Evolutionary conservation across 352 stramenopile genomes (phyloP), one percentile per base, ranked within the genome.

Genomic region (Blastocystis sp.): DNA sequence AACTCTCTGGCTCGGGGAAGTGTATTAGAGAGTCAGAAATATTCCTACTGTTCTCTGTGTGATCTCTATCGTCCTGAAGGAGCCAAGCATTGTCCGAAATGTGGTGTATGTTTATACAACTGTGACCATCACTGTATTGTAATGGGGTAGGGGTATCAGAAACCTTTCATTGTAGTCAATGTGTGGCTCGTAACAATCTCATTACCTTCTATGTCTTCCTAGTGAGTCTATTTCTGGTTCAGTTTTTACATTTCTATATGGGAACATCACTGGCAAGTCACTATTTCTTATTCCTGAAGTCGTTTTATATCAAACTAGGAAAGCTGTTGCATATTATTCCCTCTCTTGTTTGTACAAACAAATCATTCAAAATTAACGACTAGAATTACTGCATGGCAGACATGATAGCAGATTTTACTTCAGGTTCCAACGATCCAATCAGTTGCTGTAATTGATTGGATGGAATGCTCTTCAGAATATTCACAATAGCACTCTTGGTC

Each of bases 41-140:
- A 83, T 37, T 21, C 19, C 51, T 83, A 83, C 51, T 83, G 71
- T 32, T 51, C 71, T 21, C 1, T 83, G 29, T 83, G 71, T 37
- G 19, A 67, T 14, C 24, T 66, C 19, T 83, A 66, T 66, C 52
- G 71, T 39, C 71, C 71, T 39, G 51, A 52, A 16, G 19, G 66
- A 32, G 32, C 71, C 12, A 32, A 27, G 1, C 71, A 83, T 83
- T 83, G 71, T 43, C 32, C 19, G 0, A 32, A 46, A n/a, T 83
- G 71, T n/a, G 71, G 71, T 14, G 71, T 83, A 56, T 83, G 71
- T 19, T 32, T 83, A 37, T 56, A 37, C 21, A 43, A 83, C 24
- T 9, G 46, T 29, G 71, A 83, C 49, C 71, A 83, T 63, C 71
- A 83, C 27, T 83, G 71, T 27, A 42, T n/a, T 2, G 57, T 43